Percentiles rank a stretch among this genome's conserved stretches.
Conservation (phyloP, 208 protist genomes). For the Phytomonas sp. region DNA sequence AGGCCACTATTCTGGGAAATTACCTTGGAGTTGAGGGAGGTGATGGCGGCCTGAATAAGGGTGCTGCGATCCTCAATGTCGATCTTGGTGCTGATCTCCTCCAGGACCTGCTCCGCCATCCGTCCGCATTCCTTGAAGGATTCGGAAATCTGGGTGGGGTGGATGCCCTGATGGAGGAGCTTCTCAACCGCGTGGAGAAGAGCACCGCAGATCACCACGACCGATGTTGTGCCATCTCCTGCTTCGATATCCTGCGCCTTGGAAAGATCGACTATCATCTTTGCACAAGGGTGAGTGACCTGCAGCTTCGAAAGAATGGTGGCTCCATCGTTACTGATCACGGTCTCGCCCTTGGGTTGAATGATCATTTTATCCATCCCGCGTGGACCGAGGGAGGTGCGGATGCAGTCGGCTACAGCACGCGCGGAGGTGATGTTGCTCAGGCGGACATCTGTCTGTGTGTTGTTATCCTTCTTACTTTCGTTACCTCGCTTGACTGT, state of each 20-base stretch:
- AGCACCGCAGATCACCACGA: conserved; percentile 96
- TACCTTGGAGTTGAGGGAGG: conserved; percentile 98
- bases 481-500: conserved; percentile 39
- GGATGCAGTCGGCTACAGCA: conserved; percentile 96
- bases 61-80: conserved; percentile 90
- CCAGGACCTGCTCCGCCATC: conserved; percentile 90
- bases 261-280: conserved; percentile 98
- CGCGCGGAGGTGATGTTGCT: conserved; percentile 92
- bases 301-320: conserved; percentile 98
- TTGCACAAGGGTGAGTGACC: conserved; percentile 96
- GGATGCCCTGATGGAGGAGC: conserved; percentile 95
- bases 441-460: conserved; percentile 89
- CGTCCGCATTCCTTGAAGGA: conserved; percentile 85
- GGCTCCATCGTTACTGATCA: conserved; percentile 99
- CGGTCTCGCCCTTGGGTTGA: conserved; percentile 88
- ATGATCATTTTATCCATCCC: conserved; percentile 98
- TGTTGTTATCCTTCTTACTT: conserved; percentile 84
- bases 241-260: conserved; percentile 99
- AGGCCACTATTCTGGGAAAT: conserved; percentile 94
- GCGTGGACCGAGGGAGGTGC: conserved; percentile 97
- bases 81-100: conserved; percentile 91
- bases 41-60: conserved; percentile 94
- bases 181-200: conserved; percentile 89
- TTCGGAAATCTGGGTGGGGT: conserved; percentile 95
- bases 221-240: conserved; percentile 99